Conservation (phyloP, 2,329 filamentous ascomycete genomes). For the Akanthomyces dipterigenus region DNA sequence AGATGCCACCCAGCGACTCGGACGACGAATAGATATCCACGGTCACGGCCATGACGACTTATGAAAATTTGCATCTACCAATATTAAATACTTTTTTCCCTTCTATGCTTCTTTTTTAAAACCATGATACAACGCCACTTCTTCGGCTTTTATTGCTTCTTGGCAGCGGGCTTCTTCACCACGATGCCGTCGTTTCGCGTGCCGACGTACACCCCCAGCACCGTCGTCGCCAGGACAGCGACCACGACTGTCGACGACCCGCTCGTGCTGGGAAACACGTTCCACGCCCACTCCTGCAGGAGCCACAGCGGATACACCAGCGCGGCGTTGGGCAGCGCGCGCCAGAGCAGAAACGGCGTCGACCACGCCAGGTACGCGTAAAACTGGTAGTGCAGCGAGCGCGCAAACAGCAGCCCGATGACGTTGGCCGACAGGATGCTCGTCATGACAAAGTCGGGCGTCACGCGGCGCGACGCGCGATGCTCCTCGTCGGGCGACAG, state of each 20-base stretch:
- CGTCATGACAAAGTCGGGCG: slow-evolving; percentile 67
- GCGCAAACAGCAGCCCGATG: slow-evolving; percentile 77
- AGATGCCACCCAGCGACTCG: slow-evolving; percentile 76
- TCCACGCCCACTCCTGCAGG: slow-evolving; percentile 88
- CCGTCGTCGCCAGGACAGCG: slow-evolving; percentile 58
- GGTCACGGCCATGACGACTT: slow-evolving; percentile 13
- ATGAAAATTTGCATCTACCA: slow-evolving; percentile 25
- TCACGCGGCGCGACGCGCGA: slow-evolving; percentile 51
- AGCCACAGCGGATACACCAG: slow-evolving; percentile 65
- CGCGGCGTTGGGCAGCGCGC: slow-evolving; percentile 60
- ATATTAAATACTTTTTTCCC: not conserved
- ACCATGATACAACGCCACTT: not conserved
- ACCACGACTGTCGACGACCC: slow-evolving; percentile 59
- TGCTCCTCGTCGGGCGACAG: slow-evolving; percentile 47
- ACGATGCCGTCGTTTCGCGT: slow-evolving; percentile 35
- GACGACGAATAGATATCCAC: slow-evolving; percentile 52
- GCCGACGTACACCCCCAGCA: slow-evolving; percentile 55
- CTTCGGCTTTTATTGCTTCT: slow-evolving; percentile 13
- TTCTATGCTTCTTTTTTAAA: not conserved
- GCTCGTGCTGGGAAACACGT: slow-evolving; percentile 75
- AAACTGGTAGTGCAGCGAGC: slow-evolving; percentile 92
- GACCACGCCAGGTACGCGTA: slow-evolving; percentile 88
- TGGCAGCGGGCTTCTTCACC: slow-evolving; percentile 17
- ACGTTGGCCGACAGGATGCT: slow-evolving; percentile 69
- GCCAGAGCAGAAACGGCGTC: slow-evolving; percentile 82